Percentiles rank a stretch among this genome's conserved stretches.
These are phyloP conservation scores for Solanum chilense DNA, from an alignment of 257 asterid genomes.

Conservation along the genomic window DNA sequence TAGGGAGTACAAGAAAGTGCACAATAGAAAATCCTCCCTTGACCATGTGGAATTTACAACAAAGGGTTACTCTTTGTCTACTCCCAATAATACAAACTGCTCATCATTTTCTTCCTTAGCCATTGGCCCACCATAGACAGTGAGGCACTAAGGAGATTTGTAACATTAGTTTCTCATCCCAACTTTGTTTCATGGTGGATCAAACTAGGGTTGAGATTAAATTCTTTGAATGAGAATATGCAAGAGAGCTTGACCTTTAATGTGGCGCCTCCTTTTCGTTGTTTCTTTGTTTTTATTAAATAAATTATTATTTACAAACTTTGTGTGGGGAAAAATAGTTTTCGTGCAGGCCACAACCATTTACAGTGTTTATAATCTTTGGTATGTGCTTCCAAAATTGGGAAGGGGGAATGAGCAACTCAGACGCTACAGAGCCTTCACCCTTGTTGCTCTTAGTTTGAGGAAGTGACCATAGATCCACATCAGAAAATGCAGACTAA, in stretches of 20 bases:
- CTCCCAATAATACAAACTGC: neutral
- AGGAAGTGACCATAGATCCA: neutral
- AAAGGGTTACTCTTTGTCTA: neutral
- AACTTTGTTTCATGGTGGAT: neutral
- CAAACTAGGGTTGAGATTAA: neutral
- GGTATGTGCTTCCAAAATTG: no score
- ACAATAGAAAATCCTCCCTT: neutral
- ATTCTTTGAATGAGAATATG: neutral
- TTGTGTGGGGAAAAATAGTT: neutral
- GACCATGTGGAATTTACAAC: neutral
- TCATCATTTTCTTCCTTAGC: neutral
- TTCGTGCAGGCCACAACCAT: no score
- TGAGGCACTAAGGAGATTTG: neutral
- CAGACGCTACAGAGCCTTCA: neutral
- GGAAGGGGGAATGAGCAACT: neutral
- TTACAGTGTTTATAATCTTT: no score
- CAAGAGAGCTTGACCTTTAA: neutral
- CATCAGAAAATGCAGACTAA: neutral
- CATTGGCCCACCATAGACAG: neutral
- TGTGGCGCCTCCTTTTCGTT: neutral
- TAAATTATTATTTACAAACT: neutral
- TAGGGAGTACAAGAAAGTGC: neutral
- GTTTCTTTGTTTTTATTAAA: neutral
- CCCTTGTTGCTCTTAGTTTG: neutral
- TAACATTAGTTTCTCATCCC: neutral